Evolutionary conservation across 306 rosid genomes (phyloP).

Genomic region (Corylus americana): DNA sequence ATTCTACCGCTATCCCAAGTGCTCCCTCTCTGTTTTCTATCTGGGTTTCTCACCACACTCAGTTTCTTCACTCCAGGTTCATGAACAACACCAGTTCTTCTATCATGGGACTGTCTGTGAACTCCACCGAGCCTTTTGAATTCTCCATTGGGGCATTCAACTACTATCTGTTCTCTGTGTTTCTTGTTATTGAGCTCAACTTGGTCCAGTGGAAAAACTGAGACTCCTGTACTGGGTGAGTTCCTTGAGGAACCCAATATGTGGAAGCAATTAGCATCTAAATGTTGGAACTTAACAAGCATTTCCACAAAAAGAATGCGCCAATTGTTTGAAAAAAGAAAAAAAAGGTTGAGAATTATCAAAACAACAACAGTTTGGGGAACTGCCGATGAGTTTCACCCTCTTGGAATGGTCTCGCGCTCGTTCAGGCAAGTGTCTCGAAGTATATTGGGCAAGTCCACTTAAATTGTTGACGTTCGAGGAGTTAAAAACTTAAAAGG

Average conservation of each 20-base stretch:
- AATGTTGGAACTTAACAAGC: slow-evolving; percentile 56
- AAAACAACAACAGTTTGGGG: neutral
- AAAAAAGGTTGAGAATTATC: neutral
- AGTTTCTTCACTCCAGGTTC: slow-evolving; percentile 36
- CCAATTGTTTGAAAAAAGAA: neutral
- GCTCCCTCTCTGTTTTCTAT: slow-evolving; percentile 14
- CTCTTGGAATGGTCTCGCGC: neutral
- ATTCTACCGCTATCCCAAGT: slow-evolving; percentile 18
- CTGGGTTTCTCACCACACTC: slow-evolving; percentile 31
- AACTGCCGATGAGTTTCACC: neutral
- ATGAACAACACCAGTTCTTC: slow-evolving; percentile 5
- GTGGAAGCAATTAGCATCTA: slow-evolving; percentile 48
- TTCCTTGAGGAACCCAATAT: slow-evolving; percentile 33
- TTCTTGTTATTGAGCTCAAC: slow-evolving; percentile 31
- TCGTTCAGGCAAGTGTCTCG: neutral
- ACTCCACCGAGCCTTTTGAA: slow-evolving; percentile 28
- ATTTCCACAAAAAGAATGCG: slow-evolving; percentile 15
- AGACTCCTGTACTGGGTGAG: slow-evolving; percentile 31
- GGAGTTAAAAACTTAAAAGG: neutral
- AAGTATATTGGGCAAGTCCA: neutral
- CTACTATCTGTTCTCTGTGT: slow-evolving; percentile 26
- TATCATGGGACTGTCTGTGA: slow-evolving; percentile 19
- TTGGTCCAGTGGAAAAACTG: slow-evolving; percentile 48
- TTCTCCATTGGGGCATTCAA: slow-evolving; percentile 34
- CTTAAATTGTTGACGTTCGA: neutral